Evolutionary conservation across 257 asterid species (phyloP).

Genomic region (Vinca minor): DNA sequence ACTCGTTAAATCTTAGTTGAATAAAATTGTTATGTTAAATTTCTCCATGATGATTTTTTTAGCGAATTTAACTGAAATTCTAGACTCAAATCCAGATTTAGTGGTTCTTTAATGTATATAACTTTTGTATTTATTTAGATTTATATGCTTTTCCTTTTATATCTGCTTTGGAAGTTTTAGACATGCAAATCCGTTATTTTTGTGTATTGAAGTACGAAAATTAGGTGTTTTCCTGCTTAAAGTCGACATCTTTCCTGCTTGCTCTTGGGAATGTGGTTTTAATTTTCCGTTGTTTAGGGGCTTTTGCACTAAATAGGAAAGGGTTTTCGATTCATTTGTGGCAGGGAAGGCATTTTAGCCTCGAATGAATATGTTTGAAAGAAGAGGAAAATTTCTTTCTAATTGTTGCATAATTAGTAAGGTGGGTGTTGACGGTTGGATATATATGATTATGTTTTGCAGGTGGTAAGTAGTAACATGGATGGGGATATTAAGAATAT

Average conservation of each 20-base stretch:
- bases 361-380: background rate
- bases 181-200: background rate
- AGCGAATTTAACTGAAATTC: too few species aligned
- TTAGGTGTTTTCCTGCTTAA: background rate
- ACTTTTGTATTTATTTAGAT: too few species aligned
- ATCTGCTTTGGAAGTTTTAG: background rate
- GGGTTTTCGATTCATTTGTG: background rate
- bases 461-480: slow-evolving; percentile 29
- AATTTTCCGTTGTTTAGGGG: background rate
- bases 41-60: too few species aligned
- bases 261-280: background rate
- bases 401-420: too few species aligned
- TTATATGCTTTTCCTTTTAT: too few species aligned
- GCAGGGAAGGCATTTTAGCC: background rate
- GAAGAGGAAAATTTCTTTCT: background rate
- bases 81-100: too few species aligned
- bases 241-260: background rate
- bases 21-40: too few species aligned
- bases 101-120: too few species aligned
- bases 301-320: background rate
- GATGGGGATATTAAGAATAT: slow-evolving; percentile 61
- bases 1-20: too few species aligned
- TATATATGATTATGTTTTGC: background rate
- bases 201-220: background rate
- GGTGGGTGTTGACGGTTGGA: background rate